Base-by-base conservation (phyloP, 306 rosid species). In the Fragaria vesca region DNA sequence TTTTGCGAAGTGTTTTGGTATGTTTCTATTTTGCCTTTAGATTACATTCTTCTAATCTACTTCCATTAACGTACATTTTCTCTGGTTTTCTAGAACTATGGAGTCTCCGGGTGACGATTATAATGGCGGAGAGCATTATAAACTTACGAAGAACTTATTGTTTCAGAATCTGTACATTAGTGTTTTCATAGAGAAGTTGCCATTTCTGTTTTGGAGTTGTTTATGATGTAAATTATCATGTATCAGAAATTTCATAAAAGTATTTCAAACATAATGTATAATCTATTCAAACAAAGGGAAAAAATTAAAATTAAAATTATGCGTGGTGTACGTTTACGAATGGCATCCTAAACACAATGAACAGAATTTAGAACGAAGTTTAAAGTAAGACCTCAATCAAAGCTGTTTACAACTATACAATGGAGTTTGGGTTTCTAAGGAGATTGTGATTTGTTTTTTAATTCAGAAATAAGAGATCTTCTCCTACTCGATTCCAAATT, bases 1-100 rank as follows among this genome's bases (percentile, higher is more conserved):
- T 93, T 3, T 83, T 93, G 26, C 88, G 80, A 79, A 89, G 84
- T 77, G 91, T 93, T 71, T 84, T 88, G 97, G 97, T 91, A 82
- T 82, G 79, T 63, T 47, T 83, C 51, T 30, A 16, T 4, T n/a
- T 54, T 73, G n/a, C 34, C 34, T 3, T 45, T 60, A 0, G 38
- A 57, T n/a, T 57, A 55, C 12, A 55, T 57, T 57, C 1, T 60
- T 24, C 7, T 10, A 3, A 12, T 12, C 0, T 28, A 15, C 9
- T 62, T 60, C 66, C 20, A 24, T 60, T 15, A 81, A 62, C 75
- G 57, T 34, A 61, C 5, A 3, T 66, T 51, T 34, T 65, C 52
- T 77, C 76, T 42, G 72, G 26, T 42, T 58, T 48, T 74, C 55
- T 60, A 58, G 69, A 74, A 47, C 69, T 74, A 74, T 28, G 13